These are phyloP conservation scores for Phytophthora ohioensis DNA, from an alignment of 352 stramenopile genomes.

Conservation along the genomic window DNA sequence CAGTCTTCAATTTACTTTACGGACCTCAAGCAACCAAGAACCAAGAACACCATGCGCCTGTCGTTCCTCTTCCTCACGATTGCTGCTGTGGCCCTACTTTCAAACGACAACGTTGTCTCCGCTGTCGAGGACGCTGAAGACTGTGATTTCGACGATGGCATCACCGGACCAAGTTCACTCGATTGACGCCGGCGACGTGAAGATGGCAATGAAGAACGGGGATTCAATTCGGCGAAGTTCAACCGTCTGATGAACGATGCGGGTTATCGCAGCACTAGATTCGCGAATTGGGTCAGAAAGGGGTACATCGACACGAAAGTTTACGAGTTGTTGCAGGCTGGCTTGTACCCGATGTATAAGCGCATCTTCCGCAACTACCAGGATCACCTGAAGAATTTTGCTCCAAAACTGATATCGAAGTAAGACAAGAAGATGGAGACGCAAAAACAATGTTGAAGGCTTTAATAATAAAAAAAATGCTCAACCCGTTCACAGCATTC, in stretches of 20 bases:
- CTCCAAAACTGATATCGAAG: background rate
- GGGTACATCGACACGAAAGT: background rate
- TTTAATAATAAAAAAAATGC: too few species aligned
- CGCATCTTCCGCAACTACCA: conserved; percentile 2
- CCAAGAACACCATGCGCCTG: background rate
- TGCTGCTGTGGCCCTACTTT: background rate
- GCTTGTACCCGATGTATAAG: background rate
- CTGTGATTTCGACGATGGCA: background rate
- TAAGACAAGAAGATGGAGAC: background rate
- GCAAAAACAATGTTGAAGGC: too few species aligned
- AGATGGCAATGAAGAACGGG: background rate
- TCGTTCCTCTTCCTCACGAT: background rate
- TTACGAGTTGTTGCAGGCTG: background rate
- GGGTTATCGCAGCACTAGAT: background rate
- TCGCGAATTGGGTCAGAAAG: background rate
- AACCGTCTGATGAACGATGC: background rate
- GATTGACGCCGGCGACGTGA: background rate
- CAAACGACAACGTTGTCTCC: background rate
- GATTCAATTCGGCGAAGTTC: background rate
- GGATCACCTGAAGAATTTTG: background rate
- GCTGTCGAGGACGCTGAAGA: too few species aligned
- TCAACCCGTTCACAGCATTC: too few species aligned
- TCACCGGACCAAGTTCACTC: background rate
- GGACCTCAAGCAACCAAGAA: background rate
- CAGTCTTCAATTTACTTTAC: too few species aligned